These are phyloP conservation scores for Colletotrichum magnum DNA, from an alignment of 2,329 filamentous ascomycete genomes.

Conservation along the genomic window DNA sequence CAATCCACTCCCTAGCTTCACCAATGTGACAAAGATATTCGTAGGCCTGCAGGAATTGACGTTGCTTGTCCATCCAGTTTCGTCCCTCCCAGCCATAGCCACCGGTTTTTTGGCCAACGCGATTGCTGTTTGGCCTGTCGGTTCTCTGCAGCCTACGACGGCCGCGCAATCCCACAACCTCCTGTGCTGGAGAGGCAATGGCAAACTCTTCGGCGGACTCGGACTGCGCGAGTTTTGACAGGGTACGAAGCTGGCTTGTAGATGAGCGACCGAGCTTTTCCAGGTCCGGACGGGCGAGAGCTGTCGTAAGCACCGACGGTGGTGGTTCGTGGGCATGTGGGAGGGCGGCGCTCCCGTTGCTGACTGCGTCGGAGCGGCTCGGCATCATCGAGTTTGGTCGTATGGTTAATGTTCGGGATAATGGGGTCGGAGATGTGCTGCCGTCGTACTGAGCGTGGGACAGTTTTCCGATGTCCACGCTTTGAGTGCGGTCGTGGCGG, in stretches of 20 bases:
- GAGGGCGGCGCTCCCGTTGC: slow-evolving; percentile 50
- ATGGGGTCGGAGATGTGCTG: slow-evolving; percentile 57
- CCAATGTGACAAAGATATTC: slow-evolving; percentile 99
- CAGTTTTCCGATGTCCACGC: slow-evolving; percentile 72
- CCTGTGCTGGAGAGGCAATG: slow-evolving; percentile 82
- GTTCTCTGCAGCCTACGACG: slow-evolving; percentile 85
- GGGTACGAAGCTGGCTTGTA: slow-evolving; percentile 87
- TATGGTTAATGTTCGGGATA: slow-evolving; percentile 57
- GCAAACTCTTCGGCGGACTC: slow-evolving; percentile 84
- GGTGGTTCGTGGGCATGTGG: slow-evolving; percentile 50
- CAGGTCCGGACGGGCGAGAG: slow-evolving; percentile 79
- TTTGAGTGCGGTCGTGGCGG: slow-evolving; percentile 73
- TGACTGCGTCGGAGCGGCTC: slow-evolving; percentile 69
- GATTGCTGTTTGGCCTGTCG: slow-evolving; percentile 64
- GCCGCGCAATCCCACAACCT: slow-evolving; percentile 90
- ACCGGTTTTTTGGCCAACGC: slow-evolving; percentile 60
- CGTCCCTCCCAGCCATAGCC: slow-evolving; percentile 82
- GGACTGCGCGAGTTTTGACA: slow-evolving; percentile 86
- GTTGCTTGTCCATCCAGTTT: slow-evolving; percentile 99
- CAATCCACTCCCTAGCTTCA: slow-evolving; percentile 99
- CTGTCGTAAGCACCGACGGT: slow-evolving; percentile 55
- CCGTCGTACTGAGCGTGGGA: slow-evolving; percentile 63
- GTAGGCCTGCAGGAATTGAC: slow-evolving; percentile 96
- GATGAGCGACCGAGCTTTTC: slow-evolving; percentile 88
- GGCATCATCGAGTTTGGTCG: slow-evolving; percentile 75